Evolutionary conservation across 495 filamentous ascomycete genomes (phyloP), one percentile per base, ranked within the genome.

Genomic region (Annulohypoxylon maeteangense): DNA sequence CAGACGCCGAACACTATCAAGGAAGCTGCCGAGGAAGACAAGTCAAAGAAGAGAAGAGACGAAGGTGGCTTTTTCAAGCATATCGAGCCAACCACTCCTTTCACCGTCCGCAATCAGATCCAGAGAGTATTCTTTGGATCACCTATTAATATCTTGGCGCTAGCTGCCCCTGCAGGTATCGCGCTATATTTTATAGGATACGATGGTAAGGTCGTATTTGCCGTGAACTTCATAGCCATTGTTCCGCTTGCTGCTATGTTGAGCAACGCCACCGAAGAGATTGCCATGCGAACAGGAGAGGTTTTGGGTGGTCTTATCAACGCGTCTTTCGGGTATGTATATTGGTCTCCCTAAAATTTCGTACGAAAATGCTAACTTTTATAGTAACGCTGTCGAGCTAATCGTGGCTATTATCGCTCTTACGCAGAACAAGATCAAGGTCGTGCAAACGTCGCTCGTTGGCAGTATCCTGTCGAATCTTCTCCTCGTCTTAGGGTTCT

Each of bases 391-490:
- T 4, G 93, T 97, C 63, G 94, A 98, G 76, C 77, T 97, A 67
- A 98, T 98, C 67, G 91, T 98, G 38, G 90, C 92, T 16, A 90
- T 98, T 70, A 90, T 97, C 53, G 93, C 93, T 0, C 81, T 98
- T 40, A 79, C 85, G 20, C 81, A 94, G 56, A 76, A 85, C 36
- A 85, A 98, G 79, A 87, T 96, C 25, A 83, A 91, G 42, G 96
- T 98, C 71, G 95, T 97, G 3, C 92, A 97, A 78, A 97, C 94
- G 0, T 98, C 94, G 2, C 81, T 98, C 11, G 92, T 97, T 65
- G 94, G 94, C 27, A 92, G 89, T 77, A 97, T 97, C 77, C 81
- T 98, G 16, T 97, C 94, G 16, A 98, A 98, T 76, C 79, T 98
- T 55, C 90, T 98, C 4, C 86, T 98, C 18, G 95, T 98, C 36